phyloP scores from a whole-genome alignment of 176 grass and related monocot genomes.

The Poa pratensis region DNA sequence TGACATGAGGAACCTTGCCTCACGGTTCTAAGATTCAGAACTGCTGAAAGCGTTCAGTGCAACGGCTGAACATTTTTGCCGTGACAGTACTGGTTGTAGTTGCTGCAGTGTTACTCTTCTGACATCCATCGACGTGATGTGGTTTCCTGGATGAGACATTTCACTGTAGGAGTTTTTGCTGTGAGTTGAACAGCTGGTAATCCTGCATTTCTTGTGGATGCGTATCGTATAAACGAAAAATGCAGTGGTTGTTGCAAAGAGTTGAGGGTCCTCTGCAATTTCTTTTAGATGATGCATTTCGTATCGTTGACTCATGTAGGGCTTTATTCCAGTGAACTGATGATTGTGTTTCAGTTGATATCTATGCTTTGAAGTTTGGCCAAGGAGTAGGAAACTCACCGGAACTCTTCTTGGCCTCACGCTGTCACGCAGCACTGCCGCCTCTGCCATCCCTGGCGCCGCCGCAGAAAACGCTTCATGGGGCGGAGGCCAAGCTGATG shows the following conservation, averaged over 20 bases:
- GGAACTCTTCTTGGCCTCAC: too few relatives aligned
- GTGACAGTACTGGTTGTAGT: not conserved
- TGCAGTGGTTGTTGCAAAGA: not conserved
- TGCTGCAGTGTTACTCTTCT: not conserved
- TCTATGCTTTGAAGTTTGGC: too few relatives aligned
- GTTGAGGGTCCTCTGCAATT: not conserved
- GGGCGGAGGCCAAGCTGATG: too few relatives aligned
- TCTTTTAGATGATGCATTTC: not conserved
- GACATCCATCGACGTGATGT: not conserved
- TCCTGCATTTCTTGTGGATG: not conserved
- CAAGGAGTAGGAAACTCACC: not conserved
- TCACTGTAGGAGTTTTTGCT: not conserved
- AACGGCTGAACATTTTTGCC: not conserved
- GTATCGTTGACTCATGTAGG: not conserved
- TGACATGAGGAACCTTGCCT: not conserved
- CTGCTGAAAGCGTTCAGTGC: not conserved
- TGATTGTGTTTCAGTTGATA: conserved; percentile 6
- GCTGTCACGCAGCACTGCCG: too few relatives aligned
- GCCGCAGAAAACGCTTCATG: too few relatives aligned
- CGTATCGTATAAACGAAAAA: not conserved
- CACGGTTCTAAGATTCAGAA: not conserved
- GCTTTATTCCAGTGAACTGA: not conserved
- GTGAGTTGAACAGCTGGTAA: not conserved
- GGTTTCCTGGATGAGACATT: not conserved
- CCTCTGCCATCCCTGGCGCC: not conserved